Percentiles rank a stretch among this genome's conserved stretches.
Conservation (phyloP, 768 basidiomycete genomes). For the Tylopilus vinaceipallidus region DNA sequence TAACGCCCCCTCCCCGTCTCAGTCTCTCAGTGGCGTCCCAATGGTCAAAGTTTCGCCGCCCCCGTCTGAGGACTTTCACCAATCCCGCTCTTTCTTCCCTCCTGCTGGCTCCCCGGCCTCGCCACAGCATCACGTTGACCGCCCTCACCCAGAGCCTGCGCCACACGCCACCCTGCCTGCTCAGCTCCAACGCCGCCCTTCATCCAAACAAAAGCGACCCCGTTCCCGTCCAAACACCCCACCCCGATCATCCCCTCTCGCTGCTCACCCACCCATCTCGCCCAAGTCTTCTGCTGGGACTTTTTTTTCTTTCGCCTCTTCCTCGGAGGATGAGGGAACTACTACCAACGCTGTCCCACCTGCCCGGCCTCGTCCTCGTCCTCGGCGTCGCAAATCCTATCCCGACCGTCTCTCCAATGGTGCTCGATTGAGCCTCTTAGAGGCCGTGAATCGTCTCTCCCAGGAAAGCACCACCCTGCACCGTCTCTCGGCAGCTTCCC, state of each 20-base stretch:
- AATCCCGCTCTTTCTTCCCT: background rate
- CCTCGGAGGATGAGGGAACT: constrained; percentile 17
- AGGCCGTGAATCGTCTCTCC: constrained; percentile 27
- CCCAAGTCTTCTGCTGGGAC: constrained; percentile 29
- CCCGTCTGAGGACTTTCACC: background rate
- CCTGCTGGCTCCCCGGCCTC: background rate
- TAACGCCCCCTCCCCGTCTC: background rate
- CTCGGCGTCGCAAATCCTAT: constrained; percentile 20
- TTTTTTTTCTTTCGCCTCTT: constrained; percentile 22
- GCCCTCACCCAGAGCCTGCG: background rate
- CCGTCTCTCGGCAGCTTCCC: constrained; percentile 21
- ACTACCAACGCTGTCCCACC: background rate
- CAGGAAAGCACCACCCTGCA: constrained; percentile 11
- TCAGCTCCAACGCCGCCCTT: constrained; percentile 2
- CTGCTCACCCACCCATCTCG: constrained; percentile 16
- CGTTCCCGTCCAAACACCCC: constrained; percentile 21
- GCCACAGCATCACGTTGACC: constrained; percentile 7
- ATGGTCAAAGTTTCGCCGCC: constrained; percentile 18
- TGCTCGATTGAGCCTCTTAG: constrained; percentile 25
- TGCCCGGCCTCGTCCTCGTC: constrained; percentile 16
- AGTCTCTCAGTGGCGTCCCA: constrained; percentile 3
- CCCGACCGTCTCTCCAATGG: constrained; percentile 25
- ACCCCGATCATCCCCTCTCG: constrained; percentile 14
- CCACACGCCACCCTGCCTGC: constrained; percentile 6
- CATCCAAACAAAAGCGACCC: constrained; percentile 10